Evolutionary conservation across 176 grass and related monocot species (phyloP), one percentile per base, ranked within the genome.

Genomic region (Secale cereale): DNA sequence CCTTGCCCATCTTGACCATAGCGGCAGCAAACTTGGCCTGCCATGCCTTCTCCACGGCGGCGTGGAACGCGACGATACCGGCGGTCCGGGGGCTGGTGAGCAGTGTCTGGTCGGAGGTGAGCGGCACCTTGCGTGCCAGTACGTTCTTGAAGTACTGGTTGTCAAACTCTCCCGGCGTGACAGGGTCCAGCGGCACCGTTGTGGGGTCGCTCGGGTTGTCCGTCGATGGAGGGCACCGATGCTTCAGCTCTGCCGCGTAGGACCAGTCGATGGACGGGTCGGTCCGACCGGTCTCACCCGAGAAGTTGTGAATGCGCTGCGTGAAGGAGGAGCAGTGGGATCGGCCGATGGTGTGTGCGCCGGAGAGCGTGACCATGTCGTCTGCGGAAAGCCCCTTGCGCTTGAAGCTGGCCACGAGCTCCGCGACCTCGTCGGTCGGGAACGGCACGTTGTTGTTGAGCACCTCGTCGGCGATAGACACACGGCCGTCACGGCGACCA

Each of bases 131-230:
- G 8, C 41, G 65, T 4, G 19, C 65, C 0, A 89, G 11, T 40
- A 94, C 71, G 60, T 94, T 85, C 72, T 87, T 86, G 92, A 79
- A 94, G 81, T 94, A 94, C 67, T 80, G 67, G 48, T 79, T 83
- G 85, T 93, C 88, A 30, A 90, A 70, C 6, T 10, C 57, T 30
- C 35, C 10, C 4, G 88, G 82, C 5, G 82, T 85, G 8, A 75
- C 85, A 0, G 65, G 67, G 65, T 90, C 87, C 0, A 73, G 65
- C 8, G 30, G 54, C 57, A 86, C 84, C 9, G 36, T 20, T 3
- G 88, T 86, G 50, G 8, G 39, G 50, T 77, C 78, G 3, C 8
- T 77, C 33, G 0, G 31, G 76, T 31, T 46, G 31, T 72, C 40
- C 4, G 67, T 83, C 30, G 70, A 37, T 31, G 74, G 72, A 20